Percentiles rank a stretch among this genome's conserved stretches.
Evolutionary conservation across 75 land plant genomes (phyloP).

Genomic region (Selaginella moellendorffii): DNA sequence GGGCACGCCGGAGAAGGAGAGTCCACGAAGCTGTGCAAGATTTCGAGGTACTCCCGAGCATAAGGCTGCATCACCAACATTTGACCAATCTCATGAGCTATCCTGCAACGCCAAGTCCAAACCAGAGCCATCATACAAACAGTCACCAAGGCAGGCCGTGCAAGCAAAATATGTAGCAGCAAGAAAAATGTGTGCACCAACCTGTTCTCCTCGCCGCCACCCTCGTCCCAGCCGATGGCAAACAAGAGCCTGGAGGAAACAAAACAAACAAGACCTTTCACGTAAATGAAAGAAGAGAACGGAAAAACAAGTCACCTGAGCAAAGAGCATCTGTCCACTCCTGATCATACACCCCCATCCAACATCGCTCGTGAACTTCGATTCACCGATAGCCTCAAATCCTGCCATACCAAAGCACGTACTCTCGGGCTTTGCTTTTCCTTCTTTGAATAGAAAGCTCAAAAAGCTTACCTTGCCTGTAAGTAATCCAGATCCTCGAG

Average conservation of each 20-base stretch:
- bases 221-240: conserved; percentile 63
- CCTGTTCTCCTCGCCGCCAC: conserved; percentile 41
- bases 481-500: conserved; percentile 77
- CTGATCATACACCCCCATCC: conserved; percentile 97
- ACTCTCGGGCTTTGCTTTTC: not conserved
- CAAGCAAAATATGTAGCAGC: not conserved
- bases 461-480: conserved; percentile 63
- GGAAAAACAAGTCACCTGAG: conserved; percentile 39
- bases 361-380: conserved; percentile 64
- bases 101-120: conserved; percentile 27
- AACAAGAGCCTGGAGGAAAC: conserved; percentile 44
- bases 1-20: conserved; percentile 32
- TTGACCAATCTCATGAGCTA: conserved; percentile 23
- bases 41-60: conserved; percentile 54
- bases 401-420: conserved; percentile 31
- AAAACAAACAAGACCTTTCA: not conserved
- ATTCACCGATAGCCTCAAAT: conserved; percentile 60
- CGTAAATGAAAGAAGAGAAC: not conserved
- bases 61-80: conserved; percentile 51
- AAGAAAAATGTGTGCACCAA: not conserved
- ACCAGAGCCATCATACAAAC: not conserved
- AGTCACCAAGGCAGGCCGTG: not conserved
- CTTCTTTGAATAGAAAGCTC: not conserved
- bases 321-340: conserved; percentile 98
- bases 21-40: conserved; percentile 80